Evolutionary conservation across 768 basidiomycete species (phyloP), one percentile per base, ranked within the genome.

Genomic region (Mycena filopes): DNA sequence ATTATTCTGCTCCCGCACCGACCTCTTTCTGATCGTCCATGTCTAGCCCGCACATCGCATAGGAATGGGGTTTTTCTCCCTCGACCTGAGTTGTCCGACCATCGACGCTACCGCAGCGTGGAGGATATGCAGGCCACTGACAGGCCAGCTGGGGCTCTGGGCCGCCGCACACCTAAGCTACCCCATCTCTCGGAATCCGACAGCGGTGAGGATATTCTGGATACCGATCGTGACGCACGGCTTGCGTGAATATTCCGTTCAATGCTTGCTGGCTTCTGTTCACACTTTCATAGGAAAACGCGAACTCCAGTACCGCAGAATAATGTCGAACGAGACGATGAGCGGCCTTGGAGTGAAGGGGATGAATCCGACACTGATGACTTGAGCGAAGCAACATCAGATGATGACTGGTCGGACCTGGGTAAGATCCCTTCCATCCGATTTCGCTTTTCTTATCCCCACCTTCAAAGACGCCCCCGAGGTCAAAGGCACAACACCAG

Each of bases 311-410:
- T 78, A 25, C 65, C 77, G 48, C 77, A 79, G 13, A 66, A 82
- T 26, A 84, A 85, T 8, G 84, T 81, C 23, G 78, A 88, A 54
- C 78, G 78, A 18, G 85, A 86, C 9, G 85, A 83, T 21, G 79
- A 89, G 50, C 78, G 78, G 20, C 82, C 80, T 56, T 81, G 89
- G 71, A 87, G 86, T 11, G 90, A 87, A 53, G 88, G 86, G 4
- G 93, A 94, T 67, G 93, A 95, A 75, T 94, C 93, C 3, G 94
- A 94, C 68, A 79, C 92, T 67, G 88, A 86, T 25, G 90, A 90
- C 71, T 72, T 91, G 51, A 90, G 87, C 2, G 89, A 90, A 49
- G 79, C 75, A 41, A 78, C 78, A 59, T 83, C 85, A 15, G 84
- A 85, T 47, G 79, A 79, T 73, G 77, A 79, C 54, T 84, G 82